Percentiles rank a stretch among this genome's conserved stretches.
Conservation (phyloP, 805 yeast species). For the Cyberlindnera nakhonratchasimensis region DNA sequence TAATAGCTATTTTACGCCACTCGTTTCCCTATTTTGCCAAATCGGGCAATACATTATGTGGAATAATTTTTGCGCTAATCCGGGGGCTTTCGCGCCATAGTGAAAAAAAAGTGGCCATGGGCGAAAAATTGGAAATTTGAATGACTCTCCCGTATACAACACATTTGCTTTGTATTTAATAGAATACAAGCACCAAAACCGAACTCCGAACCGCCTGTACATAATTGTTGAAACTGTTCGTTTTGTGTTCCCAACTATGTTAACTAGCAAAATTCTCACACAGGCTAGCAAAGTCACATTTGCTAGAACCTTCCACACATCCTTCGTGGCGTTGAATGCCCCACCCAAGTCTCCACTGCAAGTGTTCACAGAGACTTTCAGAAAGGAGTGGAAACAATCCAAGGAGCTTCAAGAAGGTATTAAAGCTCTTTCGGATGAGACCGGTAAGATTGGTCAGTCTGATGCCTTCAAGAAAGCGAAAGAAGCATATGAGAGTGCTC, state of each 20-base stretch:
- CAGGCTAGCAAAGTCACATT: constrained; percentile 5
- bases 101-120: no score
- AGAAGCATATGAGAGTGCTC: constrained; percentile 87
- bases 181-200: no score
- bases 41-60: no score
- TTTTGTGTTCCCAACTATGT: constrained; percentile 1
- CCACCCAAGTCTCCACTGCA: constrained; percentile 74
- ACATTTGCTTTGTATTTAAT: no score
- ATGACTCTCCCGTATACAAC: no score
- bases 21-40: no score
- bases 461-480: constrained; percentile 91
- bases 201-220: constrained; percentile 5
- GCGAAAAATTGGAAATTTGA: not conserved
- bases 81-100: no score
- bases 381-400: constrained; percentile 85
- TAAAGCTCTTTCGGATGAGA: constrained; percentile 92
- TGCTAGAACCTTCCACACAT: constrained; percentile 26
- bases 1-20: no score
- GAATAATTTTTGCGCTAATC: no score
- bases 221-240: constrained; percentile 1
- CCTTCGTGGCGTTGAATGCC: constrained; percentile 18
- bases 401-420: constrained; percentile 87
- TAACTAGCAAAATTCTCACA: constrained; percentile 9
- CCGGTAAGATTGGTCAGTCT: constrained; percentile 89
- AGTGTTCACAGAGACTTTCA: constrained; percentile 91